A percentile compares a stretch with the other conserved stretches of the same genome.
Conservation (phyloP, 441 rosid genomes). For the Erodium trifolium region DNA sequence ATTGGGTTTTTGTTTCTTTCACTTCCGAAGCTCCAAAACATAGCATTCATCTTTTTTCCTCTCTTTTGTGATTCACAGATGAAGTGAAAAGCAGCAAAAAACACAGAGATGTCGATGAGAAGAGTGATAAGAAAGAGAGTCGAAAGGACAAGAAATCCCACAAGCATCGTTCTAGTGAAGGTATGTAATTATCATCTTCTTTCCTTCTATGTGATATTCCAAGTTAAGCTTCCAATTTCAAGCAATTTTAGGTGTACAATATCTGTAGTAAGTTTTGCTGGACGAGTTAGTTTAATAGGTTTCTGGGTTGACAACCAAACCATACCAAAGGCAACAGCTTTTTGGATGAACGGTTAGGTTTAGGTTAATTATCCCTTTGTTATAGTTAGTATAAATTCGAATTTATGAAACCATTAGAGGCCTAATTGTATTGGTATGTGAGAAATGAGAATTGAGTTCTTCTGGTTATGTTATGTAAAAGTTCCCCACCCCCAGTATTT, state of each 20-base stretch:
- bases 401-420: not conserved
- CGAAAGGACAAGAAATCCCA: conserved; percentile 50
- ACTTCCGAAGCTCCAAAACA: not conserved
- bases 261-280: not conserved
- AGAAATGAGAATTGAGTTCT: not conserved
- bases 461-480: not conserved
- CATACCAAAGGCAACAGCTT: not conserved
- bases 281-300: not conserved
- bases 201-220: no score
- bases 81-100: conserved; percentile 49
- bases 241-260: not conserved
- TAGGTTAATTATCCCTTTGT: not conserved
- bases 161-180: conserved; percentile 56
- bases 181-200: conserved; percentile 19
- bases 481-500: not conserved
- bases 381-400: not conserved
- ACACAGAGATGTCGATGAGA: conserved; percentile 39
- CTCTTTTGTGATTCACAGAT: conserved; percentile 26
- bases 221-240: not conserved
- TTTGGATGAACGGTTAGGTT: not conserved
- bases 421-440: not conserved
- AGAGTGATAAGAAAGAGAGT: conserved; percentile 38
- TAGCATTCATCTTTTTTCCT: not conserved
- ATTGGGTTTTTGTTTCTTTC: not conserved
- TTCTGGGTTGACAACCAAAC: not conserved